A percentile compares a stretch with the other conserved stretches of the same genome.
These are phyloP conservation scores for Rhododendron williamsianum DNA, from an alignment of 148 eudicot genomes.

Conservation along the genomic window DNA sequence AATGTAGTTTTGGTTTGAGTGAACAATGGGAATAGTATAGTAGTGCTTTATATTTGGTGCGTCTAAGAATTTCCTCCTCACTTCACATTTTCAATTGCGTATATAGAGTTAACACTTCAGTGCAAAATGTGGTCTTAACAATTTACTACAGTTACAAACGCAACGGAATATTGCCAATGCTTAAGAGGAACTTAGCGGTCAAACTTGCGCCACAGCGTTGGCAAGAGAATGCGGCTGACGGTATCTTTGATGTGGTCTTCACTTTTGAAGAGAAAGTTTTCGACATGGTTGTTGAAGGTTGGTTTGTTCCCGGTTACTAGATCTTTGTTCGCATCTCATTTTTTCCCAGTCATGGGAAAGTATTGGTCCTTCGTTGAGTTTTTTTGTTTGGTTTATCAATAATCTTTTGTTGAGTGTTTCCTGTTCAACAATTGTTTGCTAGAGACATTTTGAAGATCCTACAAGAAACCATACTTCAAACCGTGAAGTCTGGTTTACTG, in stretches of 20 bases:
- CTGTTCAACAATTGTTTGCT: neutral
- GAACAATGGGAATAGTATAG: neutral
- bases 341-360: too few species aligned
- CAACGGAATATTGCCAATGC: constrained; percentile 93
- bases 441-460: neutral
- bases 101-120: neutral
- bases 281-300: constrained; percentile 97
- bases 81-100: neutral
- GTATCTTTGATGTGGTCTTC: constrained; percentile 71
- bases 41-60: neutral
- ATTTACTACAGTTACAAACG: constrained; percentile 56
- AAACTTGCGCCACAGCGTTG: constrained; percentile 95
- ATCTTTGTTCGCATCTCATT: too few species aligned
- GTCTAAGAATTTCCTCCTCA: neutral
- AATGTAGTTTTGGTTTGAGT: neutral
- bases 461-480: neutral
- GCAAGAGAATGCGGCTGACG: constrained; percentile 94
- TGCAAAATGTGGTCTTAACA: constrained; percentile 25
- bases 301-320: constrained; percentile 3
- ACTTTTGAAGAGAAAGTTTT: constrained; percentile 95
- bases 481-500: neutral
- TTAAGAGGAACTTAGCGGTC: constrained; percentile 72
- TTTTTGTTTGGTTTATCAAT: neutral
- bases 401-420: neutral
- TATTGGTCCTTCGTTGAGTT: neutral